Percentiles rank a stretch among this genome's conserved stretches.
These are phyloP conservation scores for Helenozyma baotianmanensis DNA, from an alignment of 805 yeast genomes.

Conservation along the genomic window DNA sequence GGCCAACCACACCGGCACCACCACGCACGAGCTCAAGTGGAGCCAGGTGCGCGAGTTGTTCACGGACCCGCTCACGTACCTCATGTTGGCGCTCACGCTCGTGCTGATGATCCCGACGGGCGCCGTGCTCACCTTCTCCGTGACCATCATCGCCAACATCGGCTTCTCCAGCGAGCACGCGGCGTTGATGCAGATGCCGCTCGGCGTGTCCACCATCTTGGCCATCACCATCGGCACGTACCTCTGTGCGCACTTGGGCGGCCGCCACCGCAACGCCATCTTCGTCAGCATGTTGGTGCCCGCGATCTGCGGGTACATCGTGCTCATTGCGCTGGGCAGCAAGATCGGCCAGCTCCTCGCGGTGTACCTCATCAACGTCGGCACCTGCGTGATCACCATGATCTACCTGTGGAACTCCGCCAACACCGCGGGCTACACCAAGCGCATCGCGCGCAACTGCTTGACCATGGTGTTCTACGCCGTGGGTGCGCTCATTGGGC, in stretches of 20 bases:
- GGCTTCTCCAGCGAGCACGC: conserved; percentile 44
- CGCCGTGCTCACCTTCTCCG: conserved; percentile 50
- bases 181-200: conserved; percentile 53
- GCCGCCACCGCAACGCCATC: conserved; percentile 22
- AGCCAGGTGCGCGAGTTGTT: conserved; percentile 45
- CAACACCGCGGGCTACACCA: conserved; percentile 28
- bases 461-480: conserved; percentile 17
- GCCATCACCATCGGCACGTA: conserved; percentile 30
- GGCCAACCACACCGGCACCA: conserved; percentile 49
- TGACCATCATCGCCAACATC: conserved; percentile 47
- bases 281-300: conserved; percentile 31
- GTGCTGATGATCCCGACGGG: conserved; percentile 48
- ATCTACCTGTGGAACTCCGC: conserved; percentile 60
- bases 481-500: conserved; percentile 23
- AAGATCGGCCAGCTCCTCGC: conserved; percentile 46
- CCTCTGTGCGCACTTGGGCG: conserved; percentile 20
- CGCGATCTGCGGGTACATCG: conserved; percentile 35
- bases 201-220: conserved; percentile 41
- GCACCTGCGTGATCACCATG: conserved; percentile 54
- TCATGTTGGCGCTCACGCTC: conserved; percentile 42
- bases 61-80: conserved; percentile 48
- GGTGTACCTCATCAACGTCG: conserved; percentile 48
- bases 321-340: conserved; percentile 32
- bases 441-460: conserved; percentile 17
- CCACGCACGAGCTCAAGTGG: conserved; percentile 41